Evolutionary conservation across 768 basidiomycete species (phyloP), one percentile per base, ranked within the genome.

Genomic region (Trametes maxima): DNA sequence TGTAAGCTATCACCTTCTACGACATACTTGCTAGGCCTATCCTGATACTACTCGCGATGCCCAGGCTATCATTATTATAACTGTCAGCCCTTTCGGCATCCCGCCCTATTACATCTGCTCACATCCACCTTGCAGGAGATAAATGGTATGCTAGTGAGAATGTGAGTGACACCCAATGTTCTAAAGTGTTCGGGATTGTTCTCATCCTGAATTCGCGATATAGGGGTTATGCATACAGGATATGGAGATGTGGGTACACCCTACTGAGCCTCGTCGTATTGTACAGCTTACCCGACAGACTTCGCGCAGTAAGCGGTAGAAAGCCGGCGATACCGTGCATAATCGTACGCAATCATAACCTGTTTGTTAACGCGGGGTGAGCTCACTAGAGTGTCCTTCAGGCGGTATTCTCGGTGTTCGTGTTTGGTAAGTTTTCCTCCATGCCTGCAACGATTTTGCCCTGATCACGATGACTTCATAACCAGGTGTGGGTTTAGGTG

Each of bases 181-280:
- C 21, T 3, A 40, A 1, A 5, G 33, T 16, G 17, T 28, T 2
- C 8, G 5, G 19, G 12, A 2, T 11, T n/a, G n/a, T n/a, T 17
- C n/a, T 17, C 45, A 40, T 1, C 21, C 37, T 22, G 11, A 11
- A 13, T n/a, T 33, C 16, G 47, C 36, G 10, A 19, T n/a, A 11
- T 40, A 61, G 60, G 21, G 60, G 60, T 21, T 61, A 56, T 12
- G 60, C 60, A 12, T 55, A 61, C 25, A 55, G 54, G 48, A 61
- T 61, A 40, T 61, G 60, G 60, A 49, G 35, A 25, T 56, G 60
- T 61, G 37, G 19, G 52, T 7, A 4, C 36, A 39, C 11, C 25
- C 5, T 22, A 21, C 19, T 5, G 36, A 19, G 8, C 7, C 2
- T 12, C n/a, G 3, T 37, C 43, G 13, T 6, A 13, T 21, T 7